phyloP scores from a whole-genome alignment of 2,329 filamentous ascomycete genomes.

The Alternaria triticimaculans region DNA sequence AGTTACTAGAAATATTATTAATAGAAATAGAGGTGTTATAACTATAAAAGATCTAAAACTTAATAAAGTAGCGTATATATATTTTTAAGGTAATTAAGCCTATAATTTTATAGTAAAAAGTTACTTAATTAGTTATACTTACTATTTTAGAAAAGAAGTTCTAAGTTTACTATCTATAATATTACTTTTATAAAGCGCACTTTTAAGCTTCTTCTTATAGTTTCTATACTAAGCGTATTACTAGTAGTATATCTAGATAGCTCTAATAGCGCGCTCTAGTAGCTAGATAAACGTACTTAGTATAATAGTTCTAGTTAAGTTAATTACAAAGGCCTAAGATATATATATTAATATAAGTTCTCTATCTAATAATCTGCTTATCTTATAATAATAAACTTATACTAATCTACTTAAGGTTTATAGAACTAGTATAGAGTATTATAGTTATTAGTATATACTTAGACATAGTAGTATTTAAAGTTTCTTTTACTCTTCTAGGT shows the following conservation, averaged over 20 bases:
- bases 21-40: neutral
- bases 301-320: neutral
- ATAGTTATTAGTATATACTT: neutral
- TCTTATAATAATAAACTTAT: rapidly evolving
- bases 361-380: neutral
- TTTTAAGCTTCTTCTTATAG: neutral
- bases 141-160: neutral
- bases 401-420: neutral
- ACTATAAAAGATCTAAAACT: neutral
- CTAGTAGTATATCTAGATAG: neutral
- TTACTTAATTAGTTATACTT: neutral
- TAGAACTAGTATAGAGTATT: neutral
- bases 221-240: neutral
- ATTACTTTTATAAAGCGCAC: neutral
- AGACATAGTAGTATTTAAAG: neutral
- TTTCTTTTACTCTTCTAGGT: neutral
- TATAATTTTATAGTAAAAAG: rapidly evolving
- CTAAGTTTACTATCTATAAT: neutral
- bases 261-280: neutral
- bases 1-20: neutral
- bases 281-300: neutral
- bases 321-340: neutral
- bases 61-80: neutral
- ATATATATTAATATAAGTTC: neutral
- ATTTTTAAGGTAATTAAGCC: neutral